Evolutionary conservation across 2,329 filamentous ascomycete genomes (phyloP), one percentile per base, ranked within the genome.

Genomic region (Ophiocordyceps camponoti-leonardi): DNA sequence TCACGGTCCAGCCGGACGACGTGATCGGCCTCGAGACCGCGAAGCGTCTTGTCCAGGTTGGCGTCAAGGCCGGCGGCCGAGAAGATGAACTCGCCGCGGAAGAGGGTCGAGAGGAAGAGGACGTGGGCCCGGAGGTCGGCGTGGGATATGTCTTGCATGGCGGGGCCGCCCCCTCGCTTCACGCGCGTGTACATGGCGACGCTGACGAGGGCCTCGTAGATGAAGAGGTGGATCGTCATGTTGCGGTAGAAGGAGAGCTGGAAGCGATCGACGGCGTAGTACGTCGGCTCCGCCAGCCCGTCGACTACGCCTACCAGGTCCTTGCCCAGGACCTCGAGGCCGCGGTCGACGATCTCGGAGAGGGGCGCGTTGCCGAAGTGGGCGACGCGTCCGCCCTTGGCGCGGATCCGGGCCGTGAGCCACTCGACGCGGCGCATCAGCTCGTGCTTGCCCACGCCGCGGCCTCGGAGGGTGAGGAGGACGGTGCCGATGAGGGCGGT

Each of bases 211-310:
- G 90, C 84, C 59, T 96, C 88, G 2, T 86, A 83, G 47, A 98
- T 92, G 61, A 98, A 98, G 6, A 98, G 74, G 59, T 98, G 92
- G 49, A 98, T 98, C 0, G 90, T 95, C 92, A 96, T 96, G 63
- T 98, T 98, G 45, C 92, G 81, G 65, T 98, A 98, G 63, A 98
- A 98, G 0, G 87, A 94, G 11, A 98, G 74, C 59, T 98, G 92
- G 67, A 98, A 98, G 45, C 87, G 77, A 61, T 98, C 92, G 37
- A 95, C 87, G 5, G 92, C 92, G 56, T 86, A 94, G 62, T 86
- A 96, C 0, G 92, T 96, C 18, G 86, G 85, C 59, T 98, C 92
- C 0, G 84, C 83, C 6, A 98, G 66, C 0, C 81, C 86, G 35
- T 81, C 74, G 0, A 94, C 72, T 5, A 81, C 69, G 5, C 88